Evolutionary conservation across 306 rosid genomes (phyloP), one percentile per base, ranked within the genome.

Genomic region (Vachellia pachyceras): DNA sequence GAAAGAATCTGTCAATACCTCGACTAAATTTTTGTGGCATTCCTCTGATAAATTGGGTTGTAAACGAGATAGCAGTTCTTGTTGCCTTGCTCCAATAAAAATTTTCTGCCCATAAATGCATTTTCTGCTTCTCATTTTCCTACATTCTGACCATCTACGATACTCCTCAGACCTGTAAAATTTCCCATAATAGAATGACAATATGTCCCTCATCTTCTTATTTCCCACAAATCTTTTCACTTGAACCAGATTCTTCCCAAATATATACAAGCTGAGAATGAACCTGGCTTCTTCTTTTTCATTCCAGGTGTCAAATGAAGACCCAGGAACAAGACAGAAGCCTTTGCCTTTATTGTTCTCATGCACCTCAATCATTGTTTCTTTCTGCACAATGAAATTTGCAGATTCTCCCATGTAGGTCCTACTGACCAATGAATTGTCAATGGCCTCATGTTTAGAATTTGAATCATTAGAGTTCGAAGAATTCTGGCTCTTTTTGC

Each of bases 161-260:
- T 88, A 93, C 83, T 76, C 89, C 29, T 89, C 88, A 69, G 97
- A 90, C 84, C 82, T 79, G 65, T 91, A 91, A 87, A 91, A 93
- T 82, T 79, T 88, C 77, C 98, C 99, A 85, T 95, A 91, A 75
- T 93, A 95, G 88, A 90, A 91, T 45, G 97, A 93, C 50, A 95
- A 81, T 75, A 90, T 73, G 83, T 91, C 94, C 29, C 91, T 90
- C 97, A 91, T 88, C 74, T 77, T 80, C 86, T 90, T 95, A 67
- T 52, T 82, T 73, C 91, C 94, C 18, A 91, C 39, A 75, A 95
- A 89, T 80, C 81, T 89, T 85, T 84, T 84, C 88, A 95, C 96
- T 80, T 80, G 91, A 77, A 81, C 86, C 60, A 95, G 92, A 86
- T 91, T 88, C 89, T 93, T 95, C 73, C 96, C 97, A 74, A 91